A percentile compares a stretch with the other conserved stretches of the same genome.
phyloP scores from a whole-genome alignment of 139 green algal genomes.

The Penium margaritaceum region DNA sequence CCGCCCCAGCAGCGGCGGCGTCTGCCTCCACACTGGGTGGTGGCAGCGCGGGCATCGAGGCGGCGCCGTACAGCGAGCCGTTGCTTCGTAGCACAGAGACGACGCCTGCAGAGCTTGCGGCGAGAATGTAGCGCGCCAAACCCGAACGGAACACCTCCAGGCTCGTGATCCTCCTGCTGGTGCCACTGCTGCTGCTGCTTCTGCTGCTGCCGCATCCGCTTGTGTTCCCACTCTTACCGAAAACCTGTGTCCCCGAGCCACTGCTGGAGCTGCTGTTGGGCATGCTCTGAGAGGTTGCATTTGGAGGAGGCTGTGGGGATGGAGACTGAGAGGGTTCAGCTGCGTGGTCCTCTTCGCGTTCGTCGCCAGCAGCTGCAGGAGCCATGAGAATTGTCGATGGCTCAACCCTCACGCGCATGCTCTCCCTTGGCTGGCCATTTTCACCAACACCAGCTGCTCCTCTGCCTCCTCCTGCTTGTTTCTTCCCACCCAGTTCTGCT shows the following conservation, averaged over 20 bases:
- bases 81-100: constrained; percentile 20
- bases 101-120: background rate
- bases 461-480: background rate
- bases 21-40: too few species aligned
- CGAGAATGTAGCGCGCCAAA: constrained; percentile 18
- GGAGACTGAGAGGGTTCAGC: too few species aligned
- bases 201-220: background rate
- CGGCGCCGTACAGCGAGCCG: constrained; percentile 24
- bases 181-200: background rate
- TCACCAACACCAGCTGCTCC: background rate
- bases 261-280: background rate
- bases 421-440: background rate
- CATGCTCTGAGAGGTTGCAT: background rate
- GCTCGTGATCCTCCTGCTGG: background rate
- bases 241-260: too few species aligned
- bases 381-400: background rate
- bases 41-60: background rate
- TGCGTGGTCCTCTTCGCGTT: too few species aligned
- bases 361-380: background rate
- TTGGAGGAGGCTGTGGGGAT: too few species aligned
- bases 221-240: background rate
- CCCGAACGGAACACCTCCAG: constrained; percentile 22
- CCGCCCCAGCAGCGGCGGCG: too few species aligned
- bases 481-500: too few species aligned
- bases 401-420: background rate